Conservation (phyloP, 257 asterid species). For the Echites panduratus region DNA sequence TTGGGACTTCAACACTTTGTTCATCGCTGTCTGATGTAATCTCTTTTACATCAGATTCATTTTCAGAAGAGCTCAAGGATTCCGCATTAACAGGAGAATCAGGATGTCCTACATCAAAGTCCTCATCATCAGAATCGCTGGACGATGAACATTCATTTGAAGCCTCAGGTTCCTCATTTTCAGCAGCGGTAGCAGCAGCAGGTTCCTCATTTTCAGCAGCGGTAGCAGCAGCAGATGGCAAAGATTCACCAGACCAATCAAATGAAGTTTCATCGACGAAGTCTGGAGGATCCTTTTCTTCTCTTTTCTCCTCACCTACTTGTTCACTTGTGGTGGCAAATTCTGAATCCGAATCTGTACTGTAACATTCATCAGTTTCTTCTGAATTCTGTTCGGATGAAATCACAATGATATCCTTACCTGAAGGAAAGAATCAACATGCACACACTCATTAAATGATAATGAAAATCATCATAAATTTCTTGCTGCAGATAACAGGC, state of each 20-base stretch:
- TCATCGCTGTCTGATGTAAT: neutral
- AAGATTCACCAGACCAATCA: neutral
- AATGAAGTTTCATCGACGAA: neutral
- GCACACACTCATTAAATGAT: neutral
- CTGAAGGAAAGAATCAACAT: neutral
- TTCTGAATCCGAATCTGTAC: neutral
- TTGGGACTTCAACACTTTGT: neutral
- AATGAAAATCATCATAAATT: neutral
- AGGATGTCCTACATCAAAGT: neutral
- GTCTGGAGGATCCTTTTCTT: neutral
- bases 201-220: neutral
- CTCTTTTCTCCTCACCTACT: neutral
- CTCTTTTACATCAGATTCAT: neutral
- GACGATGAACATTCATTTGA: neutral
- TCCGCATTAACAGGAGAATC: neutral
- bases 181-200: neutral
- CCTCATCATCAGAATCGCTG: slow-evolving; percentile 1
- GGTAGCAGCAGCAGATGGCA: neutral
- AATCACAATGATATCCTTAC: neutral
- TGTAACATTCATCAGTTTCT: neutral
- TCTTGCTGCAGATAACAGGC: neutral
- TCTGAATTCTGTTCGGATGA: neutral
- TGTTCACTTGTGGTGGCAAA: neutral
- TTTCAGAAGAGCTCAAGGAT: neutral
- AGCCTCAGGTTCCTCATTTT: neutral